Base-by-base conservation (phyloP, 495 filamentous ascomycete genomes). In the Penicillium bialowiezense region DNA sequence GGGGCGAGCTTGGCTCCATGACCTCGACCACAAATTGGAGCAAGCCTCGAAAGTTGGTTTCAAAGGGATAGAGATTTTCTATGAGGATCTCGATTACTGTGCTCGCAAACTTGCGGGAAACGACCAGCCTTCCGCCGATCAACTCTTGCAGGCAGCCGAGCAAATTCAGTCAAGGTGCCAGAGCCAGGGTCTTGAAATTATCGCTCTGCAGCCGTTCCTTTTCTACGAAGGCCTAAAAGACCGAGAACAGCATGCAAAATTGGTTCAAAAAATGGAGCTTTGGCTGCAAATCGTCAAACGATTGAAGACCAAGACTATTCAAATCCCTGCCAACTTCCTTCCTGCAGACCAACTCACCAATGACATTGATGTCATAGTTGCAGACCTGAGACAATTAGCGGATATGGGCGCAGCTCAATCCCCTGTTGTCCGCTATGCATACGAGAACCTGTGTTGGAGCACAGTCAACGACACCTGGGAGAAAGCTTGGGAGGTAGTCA, bases 211-310 rank as follows among this genome's bases (percentile, higher is more conserved):
- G 60, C 86, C 86, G 3, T 88, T 89, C 60, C 75, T 80, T 58
- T 82, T 87, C 63, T 87, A 86, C 64, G 85, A 89, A 50, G 85
- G 85, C 10, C 71, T 88, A 0, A 43, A 78, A 14, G 81, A 88
- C 61, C 72, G 82, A 14, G 50, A 65, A 3, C 70, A 76, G 37
- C 85, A 88, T 56, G 65, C 56, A 7, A 51, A 63, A 28, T 64
- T 75, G 15, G 69, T 89, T 23, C 67, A 77, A 18, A 79, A 88
- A 58, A 71, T 88, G 39, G 61, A 68, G 14, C 61, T 83, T 4
- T 89, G 86, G 85, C 76, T 90, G 37, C 54, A 75, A 41, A 61
- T 90, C 7, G 81, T 76, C 6, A 75, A 79, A 40, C 65, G 68
- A n/a, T 71, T 89, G 1, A 53, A 65, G 2, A 87, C 85, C 1